Conservation (phyloP, 352 stramenopile species). For the Pythium dissimile region DNA sequence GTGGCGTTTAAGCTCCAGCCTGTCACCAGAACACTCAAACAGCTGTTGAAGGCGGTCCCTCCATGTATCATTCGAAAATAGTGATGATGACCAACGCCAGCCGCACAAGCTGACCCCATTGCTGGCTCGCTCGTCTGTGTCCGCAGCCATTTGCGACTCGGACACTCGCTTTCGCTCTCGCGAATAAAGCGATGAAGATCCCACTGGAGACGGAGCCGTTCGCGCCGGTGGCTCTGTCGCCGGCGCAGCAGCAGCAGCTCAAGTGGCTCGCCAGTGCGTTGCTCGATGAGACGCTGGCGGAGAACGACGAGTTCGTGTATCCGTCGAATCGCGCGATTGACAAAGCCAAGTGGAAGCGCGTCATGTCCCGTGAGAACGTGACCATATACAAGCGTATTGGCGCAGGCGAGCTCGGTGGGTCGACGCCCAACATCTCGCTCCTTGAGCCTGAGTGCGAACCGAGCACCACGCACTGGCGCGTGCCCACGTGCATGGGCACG, state of each 20-base stretch:
- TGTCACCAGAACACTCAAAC: no score
- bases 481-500: constrained; percentile 5
- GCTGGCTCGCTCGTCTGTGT: no score
- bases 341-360: constrained; percentile 10
- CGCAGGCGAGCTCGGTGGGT: constrained; percentile 2
- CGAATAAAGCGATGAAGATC: constrained; percentile 42
- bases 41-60: no score
- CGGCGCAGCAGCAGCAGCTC: constrained; percentile 1
- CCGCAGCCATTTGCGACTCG: neutral
- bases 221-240: constrained; percentile 38
- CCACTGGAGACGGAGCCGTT: constrained; percentile 49
- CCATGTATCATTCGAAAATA: no score
- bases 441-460: constrained; percentile 19
- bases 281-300: constrained; percentile 7
- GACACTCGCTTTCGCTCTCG: neutral
- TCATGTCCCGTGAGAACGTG: constrained; percentile 32
- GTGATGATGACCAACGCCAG: no score
- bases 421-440: constrained; percentile 22
- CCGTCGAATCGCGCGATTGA: constrained; percentile 1
- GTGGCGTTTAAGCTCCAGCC: no score
- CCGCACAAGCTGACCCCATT: no score
- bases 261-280: constrained; percentile 11
- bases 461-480: constrained; percentile 28
- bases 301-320: constrained; percentile 7
- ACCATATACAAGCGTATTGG: constrained; percentile 27